Evolutionary conservation across 2,329 filamentous ascomycete species (phyloP), one percentile per base, ranked within the genome.

Genomic region (Colletotrichum orchidophilum): DNA sequence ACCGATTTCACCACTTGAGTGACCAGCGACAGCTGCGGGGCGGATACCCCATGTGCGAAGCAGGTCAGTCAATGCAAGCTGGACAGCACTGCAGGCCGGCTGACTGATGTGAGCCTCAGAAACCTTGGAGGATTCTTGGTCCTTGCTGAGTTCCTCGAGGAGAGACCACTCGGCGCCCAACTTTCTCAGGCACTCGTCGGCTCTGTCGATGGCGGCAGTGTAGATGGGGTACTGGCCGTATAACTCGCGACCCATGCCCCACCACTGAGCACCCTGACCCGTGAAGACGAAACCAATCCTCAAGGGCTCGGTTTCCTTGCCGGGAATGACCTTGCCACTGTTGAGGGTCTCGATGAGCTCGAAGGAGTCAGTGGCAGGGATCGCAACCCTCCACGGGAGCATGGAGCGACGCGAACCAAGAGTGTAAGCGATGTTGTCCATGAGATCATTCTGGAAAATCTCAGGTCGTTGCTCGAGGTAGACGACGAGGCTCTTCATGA

Each of bases 1-100:
- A 2, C 76, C 84, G 33, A 87, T 86, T 68, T 88, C 86, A 15
- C 86, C 86, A 58, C 79, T 82, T 0, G 84, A 86, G 73, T 87
- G 86, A 1, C 86, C 84, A 3, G 80, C 77, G 0, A 86, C 84
- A 5, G 78, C 79, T 0, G 74, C 55, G 0, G 85, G 83, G 9
- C 69, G 72, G n/a, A 87, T 77, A 1, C 80, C 80, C 81, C 82
- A 87, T 2, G 82, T 81, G 29, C 79, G 55, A 1, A 88, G 76
- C 3, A 88, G 77, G 15, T 83, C 79, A 0, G 82, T 81, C 7
- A 88, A 74, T 1, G 82, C 83, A 3, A 89, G 76, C 74, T 89
- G 87, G 2, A 88, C 73, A 0, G 85, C 83, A 0, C 84, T 85
- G 71, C 81, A 85, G 6, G 78, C 71, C 60, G 84, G 83, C 73